phyloP scores from a whole-genome alignment of 1,284 basidiomycete species.

The Exsudoporus floridanus region DNA sequence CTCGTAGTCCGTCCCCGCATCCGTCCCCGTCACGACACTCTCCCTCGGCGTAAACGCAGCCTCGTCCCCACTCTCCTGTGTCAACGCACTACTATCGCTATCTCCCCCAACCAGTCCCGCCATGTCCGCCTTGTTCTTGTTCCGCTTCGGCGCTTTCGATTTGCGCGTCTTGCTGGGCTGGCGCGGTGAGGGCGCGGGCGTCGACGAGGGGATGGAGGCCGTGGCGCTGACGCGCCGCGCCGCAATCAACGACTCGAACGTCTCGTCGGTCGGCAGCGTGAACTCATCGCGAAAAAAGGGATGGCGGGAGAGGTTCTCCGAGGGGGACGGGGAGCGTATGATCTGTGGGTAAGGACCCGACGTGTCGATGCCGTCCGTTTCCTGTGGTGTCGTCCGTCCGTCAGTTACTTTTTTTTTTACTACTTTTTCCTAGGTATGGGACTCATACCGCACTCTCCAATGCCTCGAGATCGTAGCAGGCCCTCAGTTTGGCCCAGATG shows the following conservation, averaged over 20 bases:
- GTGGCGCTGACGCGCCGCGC: conserved; percentile 64
- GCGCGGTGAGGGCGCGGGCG: conserved; percentile 49
- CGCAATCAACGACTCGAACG: conserved; percentile 56
- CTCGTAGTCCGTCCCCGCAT: conserved; percentile 64
- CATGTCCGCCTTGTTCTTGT: conserved; percentile 43
- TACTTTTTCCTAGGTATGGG: conserved; percentile 2
- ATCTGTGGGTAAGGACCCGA: conserved; percentile 48
- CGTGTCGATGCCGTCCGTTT: conserved; percentile 62
- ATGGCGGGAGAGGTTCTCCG: conserved; percentile 62
- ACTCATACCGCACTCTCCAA: conserved; percentile 62
- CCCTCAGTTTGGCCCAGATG: conserved; percentile 73
- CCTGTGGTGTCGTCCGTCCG: conserved; percentile 33
- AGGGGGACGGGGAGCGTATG: conserved; percentile 61
- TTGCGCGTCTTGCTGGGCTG: conserved; percentile 32
- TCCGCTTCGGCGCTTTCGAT: conserved; percentile 25
- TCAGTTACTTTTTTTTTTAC: not conserved
- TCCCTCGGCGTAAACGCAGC: conserved; percentile 52
- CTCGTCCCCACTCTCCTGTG: conserved; percentile 77
- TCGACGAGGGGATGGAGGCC: conserved; percentile 53
- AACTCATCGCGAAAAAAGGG: conserved; percentile 73
- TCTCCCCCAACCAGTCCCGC: conserved; percentile 72
- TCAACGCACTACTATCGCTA: conserved; percentile 77
- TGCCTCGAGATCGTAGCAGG: conserved; percentile 74
- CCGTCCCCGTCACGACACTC: conserved; percentile 66
- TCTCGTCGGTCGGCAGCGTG: conserved; percentile 56